These are phyloP conservation scores for Keqinozyma sinolaborantium DNA, from an alignment of 1,139 yeast genomes.

Conservation along the genomic window DNA sequence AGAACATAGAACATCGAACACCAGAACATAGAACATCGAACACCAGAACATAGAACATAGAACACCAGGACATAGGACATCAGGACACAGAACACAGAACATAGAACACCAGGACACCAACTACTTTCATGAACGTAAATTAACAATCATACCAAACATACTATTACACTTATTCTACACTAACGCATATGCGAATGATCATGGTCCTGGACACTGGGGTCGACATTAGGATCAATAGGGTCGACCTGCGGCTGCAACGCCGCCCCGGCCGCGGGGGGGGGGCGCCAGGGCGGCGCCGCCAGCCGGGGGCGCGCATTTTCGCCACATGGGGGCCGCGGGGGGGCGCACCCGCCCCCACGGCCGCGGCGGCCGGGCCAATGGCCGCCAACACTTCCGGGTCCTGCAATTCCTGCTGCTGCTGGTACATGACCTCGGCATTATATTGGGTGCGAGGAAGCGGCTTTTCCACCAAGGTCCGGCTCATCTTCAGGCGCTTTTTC, in stretches of 20 bases:
- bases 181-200: constrained; percentile 31
- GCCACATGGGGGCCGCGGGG: too few species aligned
- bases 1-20: too few species aligned
- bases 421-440: constrained; percentile 11
- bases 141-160: constrained; percentile 1
- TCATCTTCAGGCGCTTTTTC: constrained; percentile 37
- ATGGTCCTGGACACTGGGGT: constrained; percentile 43
- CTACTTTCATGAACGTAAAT: neutral
- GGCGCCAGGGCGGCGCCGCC: constrained; percentile 18
- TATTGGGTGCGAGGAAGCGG: constrained; percentile 33
- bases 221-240: constrained; percentile 44
- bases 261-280: constrained; percentile 23
- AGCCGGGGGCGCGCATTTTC: neutral
- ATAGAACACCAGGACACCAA: too few species aligned
- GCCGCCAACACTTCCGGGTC: constrained; percentile 48
- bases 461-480: constrained; percentile 45
- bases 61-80: too few species aligned
- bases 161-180: constrained; percentile 1
- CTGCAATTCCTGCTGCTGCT: constrained; percentile 33
- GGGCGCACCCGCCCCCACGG: too few species aligned
- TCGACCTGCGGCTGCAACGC: constrained; percentile 34
- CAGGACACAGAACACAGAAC: too few species aligned
- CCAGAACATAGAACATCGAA: too few species aligned
- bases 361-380: constrained; percentile 18
- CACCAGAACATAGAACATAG: too few species aligned